Base-by-base conservation (phyloP, 305 asterid genomes). In the Fraxinus latifolia region DNA sequence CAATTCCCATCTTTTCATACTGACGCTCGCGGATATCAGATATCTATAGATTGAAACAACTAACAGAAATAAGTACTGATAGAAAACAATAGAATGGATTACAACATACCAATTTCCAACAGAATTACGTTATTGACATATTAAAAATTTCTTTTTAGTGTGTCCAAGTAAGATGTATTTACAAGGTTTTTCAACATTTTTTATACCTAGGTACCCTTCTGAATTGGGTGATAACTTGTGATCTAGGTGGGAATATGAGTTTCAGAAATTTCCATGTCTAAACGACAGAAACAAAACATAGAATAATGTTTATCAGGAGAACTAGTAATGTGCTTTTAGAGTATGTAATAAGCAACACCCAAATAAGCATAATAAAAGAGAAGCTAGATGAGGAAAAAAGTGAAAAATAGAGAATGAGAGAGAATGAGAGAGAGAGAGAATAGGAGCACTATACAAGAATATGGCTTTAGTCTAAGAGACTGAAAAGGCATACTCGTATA, bases 1-100 rank as follows among this genome's bases (percentile, higher is more conserved):
- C 99, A 83, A 96, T 96, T 39, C 99, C 99, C 90, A 91, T 94
- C 92, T 91, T 94, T 87, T 96, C 99, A 79, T 94, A 96, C 50
- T 88, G 92, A 76, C 83, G 90, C 86, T 96, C 99, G 12, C 99
- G 97, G 85, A 96, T 92, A 85, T 96, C 99, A 77, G 99, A 96
- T 82, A 96, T 87, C 99, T 96, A 84, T 58, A 79, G 78, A 86
- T 50, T 32, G 70, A 79, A 74, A 73, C 39, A 50, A 3, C 23
- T 39, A 21, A n/a, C 77, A 32, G 21, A 7, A 72, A 72, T 72
- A 72, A 72, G 25, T 72, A n/a, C 27, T 1, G 11, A 34, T 33
- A 72, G 3, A n/a, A 72, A 72, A 72, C 47, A 32, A 72, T n/a
- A n/a, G 27, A n/a, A 71, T 72, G 44, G 25, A 33, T 33, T 7